Percentiles rank a stretch among this genome's conserved stretches.
phyloP scores from a whole-genome alignment of 2,329 filamentous ascomycete genomes.

The Arthroderma sp. region DNA sequence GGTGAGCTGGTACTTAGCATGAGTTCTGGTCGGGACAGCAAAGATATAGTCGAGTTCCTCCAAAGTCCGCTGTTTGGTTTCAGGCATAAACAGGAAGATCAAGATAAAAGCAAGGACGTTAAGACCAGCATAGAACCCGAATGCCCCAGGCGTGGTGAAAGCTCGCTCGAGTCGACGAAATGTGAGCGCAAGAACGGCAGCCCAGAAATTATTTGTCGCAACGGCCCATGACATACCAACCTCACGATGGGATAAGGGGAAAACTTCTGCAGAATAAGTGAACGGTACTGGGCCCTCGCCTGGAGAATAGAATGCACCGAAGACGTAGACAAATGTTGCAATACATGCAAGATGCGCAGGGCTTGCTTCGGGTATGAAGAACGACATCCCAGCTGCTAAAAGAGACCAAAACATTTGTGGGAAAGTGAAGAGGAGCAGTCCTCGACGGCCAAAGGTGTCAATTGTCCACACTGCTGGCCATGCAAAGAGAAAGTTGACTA shows the following conservation, averaged over 20 bases:
- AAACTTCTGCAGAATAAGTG: constrained; percentile 43
- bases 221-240: constrained; percentile 36
- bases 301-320: constrained; percentile 51
- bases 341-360: constrained; percentile 40
- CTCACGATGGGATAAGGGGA: constrained; percentile 43
- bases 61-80: constrained; percentile 42
- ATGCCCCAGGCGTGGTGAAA: constrained; percentile 42
- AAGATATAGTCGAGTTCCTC: constrained; percentile 48
- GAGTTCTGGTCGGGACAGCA: constrained; percentile 46
- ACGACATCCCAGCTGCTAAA: constrained; percentile 47
- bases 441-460: constrained; percentile 51
- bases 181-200: constrained; percentile 30
- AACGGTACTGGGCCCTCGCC: constrained; percentile 46
- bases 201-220: constrained; percentile 31
- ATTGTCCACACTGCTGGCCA: constrained; percentile 54
- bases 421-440: constrained; percentile 52
- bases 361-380: constrained; percentile 33
- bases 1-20: constrained; percentile 44
- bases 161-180: constrained; percentile 32
- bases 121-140: constrained; percentile 48
- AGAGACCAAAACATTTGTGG: constrained; percentile 57
- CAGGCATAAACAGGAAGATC: constrained; percentile 49
- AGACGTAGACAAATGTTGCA: constrained; percentile 51
- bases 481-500: constrained; percentile 52
- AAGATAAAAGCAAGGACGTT: constrained; percentile 49